Conservation (phyloP, 768 basidiomycete genomes). For the Hericium rajendrae region DNA sequence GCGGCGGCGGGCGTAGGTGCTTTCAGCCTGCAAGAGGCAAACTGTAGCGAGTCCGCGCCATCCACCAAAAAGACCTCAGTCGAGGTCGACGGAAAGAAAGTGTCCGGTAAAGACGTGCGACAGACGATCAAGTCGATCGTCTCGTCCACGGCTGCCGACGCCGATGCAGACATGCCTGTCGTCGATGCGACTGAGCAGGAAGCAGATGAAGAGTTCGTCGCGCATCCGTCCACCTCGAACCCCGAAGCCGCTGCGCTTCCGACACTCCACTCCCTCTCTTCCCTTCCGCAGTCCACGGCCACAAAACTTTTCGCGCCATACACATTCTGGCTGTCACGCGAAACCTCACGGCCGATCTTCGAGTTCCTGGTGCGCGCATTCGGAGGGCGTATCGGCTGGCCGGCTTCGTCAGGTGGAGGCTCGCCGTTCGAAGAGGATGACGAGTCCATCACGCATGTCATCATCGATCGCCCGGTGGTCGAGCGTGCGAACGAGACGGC, state of each 20-base stretch:
- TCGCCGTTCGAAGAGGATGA: conserved; percentile 74
- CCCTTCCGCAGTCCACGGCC: conserved; percentile 45
- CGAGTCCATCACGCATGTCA: conserved; percentile 84
- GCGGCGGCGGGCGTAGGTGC: conserved; percentile 82
- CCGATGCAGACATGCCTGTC: conserved; percentile 20
- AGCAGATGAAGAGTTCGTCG: conserved; percentile 57
- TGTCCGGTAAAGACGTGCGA: conserved; percentile 51
- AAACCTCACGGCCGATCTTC: conserved; percentile 83
- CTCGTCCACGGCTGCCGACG: conserved; percentile 21
- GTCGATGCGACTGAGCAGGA: conserved; percentile 21
- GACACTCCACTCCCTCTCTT: conserved; percentile 58
- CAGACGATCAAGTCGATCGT: conserved; percentile 51
- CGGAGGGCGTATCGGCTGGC: conserved; percentile 90
- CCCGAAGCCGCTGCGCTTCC: conserved; percentile 42
- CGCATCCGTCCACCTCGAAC: conserved; percentile 44
- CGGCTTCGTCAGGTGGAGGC: conserved; percentile 67
- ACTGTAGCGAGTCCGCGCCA: conserved; percentile 18
- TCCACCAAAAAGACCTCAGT: conserved; percentile 19
- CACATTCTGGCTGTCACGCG: conserved; percentile 90
- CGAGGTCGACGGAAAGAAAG: conserved; percentile 30
- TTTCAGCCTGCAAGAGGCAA: conserved; percentile 58
- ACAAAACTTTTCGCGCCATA: conserved; percentile 74
- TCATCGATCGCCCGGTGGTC: conserved; percentile 79
- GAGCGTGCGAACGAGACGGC: conserved; percentile 37
- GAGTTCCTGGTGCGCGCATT: conserved; percentile 91